These are phyloP conservation scores for Dioscorea alata DNA, from an alignment of 106 monocot genomes.

Conservation along the genomic window DNA sequence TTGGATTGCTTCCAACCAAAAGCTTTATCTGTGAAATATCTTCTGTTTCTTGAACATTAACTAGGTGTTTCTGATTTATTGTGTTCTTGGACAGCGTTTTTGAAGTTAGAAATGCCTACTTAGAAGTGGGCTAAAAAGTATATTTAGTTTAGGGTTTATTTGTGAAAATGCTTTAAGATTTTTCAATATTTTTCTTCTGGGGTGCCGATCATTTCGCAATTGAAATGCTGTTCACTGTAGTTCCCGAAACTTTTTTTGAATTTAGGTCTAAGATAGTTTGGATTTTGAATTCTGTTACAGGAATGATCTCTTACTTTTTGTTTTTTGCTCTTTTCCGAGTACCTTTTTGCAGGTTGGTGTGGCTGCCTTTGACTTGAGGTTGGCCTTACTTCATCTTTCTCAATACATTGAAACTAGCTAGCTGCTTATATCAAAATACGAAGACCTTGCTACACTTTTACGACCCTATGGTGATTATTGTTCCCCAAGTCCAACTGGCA, in stretches of 20 bases:
- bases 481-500: constrained; percentile 71
- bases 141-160: background rate
- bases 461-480: constrained; percentile 85
- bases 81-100: background rate
- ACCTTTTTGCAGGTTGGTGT: constrained; percentile 69
- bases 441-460: constrained; percentile 89
- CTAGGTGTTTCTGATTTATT: no score
- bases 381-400: constrained; percentile 89
- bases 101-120: background rate
- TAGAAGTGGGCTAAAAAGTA: background rate
- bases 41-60: no score
- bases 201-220: background rate
- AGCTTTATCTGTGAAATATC: no score
- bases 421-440: constrained; percentile 94
- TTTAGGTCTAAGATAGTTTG: background rate
- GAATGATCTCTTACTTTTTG: background rate
- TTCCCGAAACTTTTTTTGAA: background rate
- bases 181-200: background rate
- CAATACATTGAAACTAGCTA: constrained; percentile 99
- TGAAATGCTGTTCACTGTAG: background rate
- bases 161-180: background rate
- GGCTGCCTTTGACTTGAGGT: constrained; percentile 96
- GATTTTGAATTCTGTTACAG: background rate
- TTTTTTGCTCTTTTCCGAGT: background rate
- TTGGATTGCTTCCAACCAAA: no score